A percentile compares a stretch with the other conserved stretches of the same genome.
Evolutionary conservation across 2,329 filamentous ascomycete genomes (phyloP).

Genomic region (Neoscytalidium dimidiatum): DNA sequence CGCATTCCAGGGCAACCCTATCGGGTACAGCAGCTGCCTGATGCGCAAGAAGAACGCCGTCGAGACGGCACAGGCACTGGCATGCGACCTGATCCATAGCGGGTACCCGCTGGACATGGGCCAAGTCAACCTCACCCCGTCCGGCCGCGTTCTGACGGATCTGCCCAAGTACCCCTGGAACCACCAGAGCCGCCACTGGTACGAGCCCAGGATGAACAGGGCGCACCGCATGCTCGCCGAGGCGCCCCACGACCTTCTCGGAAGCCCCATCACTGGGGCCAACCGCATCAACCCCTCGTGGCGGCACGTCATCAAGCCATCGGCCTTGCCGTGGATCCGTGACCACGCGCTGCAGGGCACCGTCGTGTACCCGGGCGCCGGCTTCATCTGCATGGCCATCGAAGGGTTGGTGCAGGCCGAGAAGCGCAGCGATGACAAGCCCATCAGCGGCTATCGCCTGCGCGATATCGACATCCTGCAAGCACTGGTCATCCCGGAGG

Average conservation of each 20-base stretch:
- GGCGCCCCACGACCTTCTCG: slow-evolving; percentile 25
- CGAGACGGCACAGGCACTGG: slow-evolving; percentile 16
- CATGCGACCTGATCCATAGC: slow-evolving; percentile 25
- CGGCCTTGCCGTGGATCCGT: slow-evolving; percentile 27
- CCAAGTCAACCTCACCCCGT: slow-evolving; percentile 24
- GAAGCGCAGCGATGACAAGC: neutral
- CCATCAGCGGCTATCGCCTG: neutral
- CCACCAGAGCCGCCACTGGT: slow-evolving; percentile 26
- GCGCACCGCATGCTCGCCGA: neutral
- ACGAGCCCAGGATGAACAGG: slow-evolving; percentile 21
- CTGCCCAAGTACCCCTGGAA: slow-evolving; percentile 31
- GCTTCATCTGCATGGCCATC: slow-evolving; percentile 33
- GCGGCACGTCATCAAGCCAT: slow-evolving; percentile 24
- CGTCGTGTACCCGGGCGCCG: slow-evolving; percentile 33
- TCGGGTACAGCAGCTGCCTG: neutral
- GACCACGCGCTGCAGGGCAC: slow-evolving; percentile 28
- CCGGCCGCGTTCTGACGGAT: slow-evolving; percentile 21
- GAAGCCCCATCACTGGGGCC: slow-evolving; percentile 29
- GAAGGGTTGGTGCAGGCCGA: slow-evolving; percentile 24
- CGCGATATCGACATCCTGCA: neutral
- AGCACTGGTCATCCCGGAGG: neutral
- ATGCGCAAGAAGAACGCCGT: slow-evolving; percentile 6
- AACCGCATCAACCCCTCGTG: slow-evolving; percentile 21
- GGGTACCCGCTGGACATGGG: slow-evolving; percentile 24
- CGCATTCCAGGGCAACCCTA: neutral